Base-by-base conservation (phyloP, 805 yeast species). In the Lipomyces chichibuensis region DNA sequence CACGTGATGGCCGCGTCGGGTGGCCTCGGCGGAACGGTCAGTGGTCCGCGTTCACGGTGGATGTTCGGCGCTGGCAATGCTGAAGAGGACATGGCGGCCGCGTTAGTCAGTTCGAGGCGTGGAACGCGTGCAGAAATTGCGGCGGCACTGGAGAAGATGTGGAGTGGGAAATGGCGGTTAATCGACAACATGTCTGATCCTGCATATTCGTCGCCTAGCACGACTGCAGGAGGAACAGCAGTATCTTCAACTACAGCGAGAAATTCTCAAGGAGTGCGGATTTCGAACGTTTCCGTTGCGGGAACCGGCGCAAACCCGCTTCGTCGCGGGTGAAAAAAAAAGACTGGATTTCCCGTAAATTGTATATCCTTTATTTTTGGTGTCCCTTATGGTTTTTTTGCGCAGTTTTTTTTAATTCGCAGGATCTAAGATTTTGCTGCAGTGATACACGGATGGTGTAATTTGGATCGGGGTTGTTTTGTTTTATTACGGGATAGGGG, bases 91-190 rank as follows among this genome's bases (percentile, higher is more conserved):
- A 53, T 20, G 20, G 46, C 20, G n/a, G 66, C 39, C n/a, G 35
- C n/a, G 14, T n/a, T 43, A 4, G 49, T 43, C 23, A 9, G 49
- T 23, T 8, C 8, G 62, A 13, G 29, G 62, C 66, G 9, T 2
- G 51, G 27, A 8, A 23, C 52, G 9, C 25, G 17, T 4, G 67
- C 54, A 6, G 65, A 68, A 7, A 33, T 69, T 4, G 59, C 57
- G 13, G 25, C 13, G 25, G 67, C 61, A 9, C 29, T 69, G 39
- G 59, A 33, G 37, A 53, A 62, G 46, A 53, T 69, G 65, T 69
- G 71, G 71, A 57, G 25, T 32, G 71, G 71, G 6, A 39, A 52
- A 29, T 69, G 71, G 71, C 57, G 59, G 37, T 20, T 69, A n/a
- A 55, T 66, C n/a, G 71, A 69, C 25, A 61, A 64, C 17, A 9